phyloP scores from a whole-genome alignment of 768 basidiomycete species.

The Boletus reticulatus region DNA sequence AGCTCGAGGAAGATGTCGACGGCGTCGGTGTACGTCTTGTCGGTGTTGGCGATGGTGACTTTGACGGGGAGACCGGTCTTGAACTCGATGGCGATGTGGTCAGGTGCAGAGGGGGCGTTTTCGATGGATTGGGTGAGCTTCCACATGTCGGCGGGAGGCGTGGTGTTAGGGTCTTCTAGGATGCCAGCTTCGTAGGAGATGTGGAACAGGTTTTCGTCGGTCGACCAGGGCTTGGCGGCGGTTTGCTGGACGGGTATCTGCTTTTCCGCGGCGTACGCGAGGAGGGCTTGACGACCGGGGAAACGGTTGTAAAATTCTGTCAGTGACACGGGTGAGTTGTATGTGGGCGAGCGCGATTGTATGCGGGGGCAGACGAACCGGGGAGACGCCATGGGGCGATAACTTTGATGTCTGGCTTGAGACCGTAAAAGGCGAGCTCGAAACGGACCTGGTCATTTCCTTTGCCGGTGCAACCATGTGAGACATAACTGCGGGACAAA shows the following conservation, averaged over 20 bases:
- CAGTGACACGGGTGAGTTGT: not conserved
- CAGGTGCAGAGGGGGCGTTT: slow-evolving; percentile 74
- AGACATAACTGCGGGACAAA: slow-evolving; percentile 65
- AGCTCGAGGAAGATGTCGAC: slow-evolving; percentile 93
- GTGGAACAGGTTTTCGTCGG: slow-evolving; percentile 99
- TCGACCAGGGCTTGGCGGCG: slow-evolving; percentile 97
- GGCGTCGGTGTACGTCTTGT: slow-evolving; percentile 77
- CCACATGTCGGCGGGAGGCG: slow-evolving; percentile 98
- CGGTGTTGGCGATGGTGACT: slow-evolving; percentile 57
- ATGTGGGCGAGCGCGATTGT: not conserved
- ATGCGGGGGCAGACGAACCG: slow-evolving; percentile 40
- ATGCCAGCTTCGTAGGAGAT: slow-evolving; percentile 99
- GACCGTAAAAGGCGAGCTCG: slow-evolving; percentile 97
- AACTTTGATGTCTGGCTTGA: slow-evolving; percentile 98
- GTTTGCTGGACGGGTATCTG: slow-evolving; percentile 94
- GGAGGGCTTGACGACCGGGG: slow-evolving; percentile 90
- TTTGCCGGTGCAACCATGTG: slow-evolving; percentile 99
- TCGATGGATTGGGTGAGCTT: slow-evolving; percentile 88
- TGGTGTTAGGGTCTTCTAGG: slow-evolving; percentile 93
- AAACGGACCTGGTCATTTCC: slow-evolving; percentile 99
- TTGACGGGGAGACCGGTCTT: slow-evolving; percentile 83
- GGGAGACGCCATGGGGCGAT: slow-evolving; percentile 98
- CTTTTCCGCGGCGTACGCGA: slow-evolving; percentile 85
- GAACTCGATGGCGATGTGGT: slow-evolving; percentile 85
- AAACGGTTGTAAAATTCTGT: slow-evolving; percentile 96